Conservation (phyloP, 148 eudicot genomes). For the Polygonum aviculare region DNA sequence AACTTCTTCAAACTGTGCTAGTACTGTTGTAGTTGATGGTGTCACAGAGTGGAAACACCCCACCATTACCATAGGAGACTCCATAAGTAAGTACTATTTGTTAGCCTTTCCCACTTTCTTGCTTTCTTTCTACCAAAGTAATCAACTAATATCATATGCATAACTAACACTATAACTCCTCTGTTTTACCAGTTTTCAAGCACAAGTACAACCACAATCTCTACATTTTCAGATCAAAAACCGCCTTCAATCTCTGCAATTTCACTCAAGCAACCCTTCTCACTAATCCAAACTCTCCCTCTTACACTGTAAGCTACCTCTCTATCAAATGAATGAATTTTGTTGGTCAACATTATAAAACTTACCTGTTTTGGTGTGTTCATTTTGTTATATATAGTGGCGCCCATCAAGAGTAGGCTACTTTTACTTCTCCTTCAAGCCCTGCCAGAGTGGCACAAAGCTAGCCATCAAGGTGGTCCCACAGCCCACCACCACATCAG, state of each 20-base stretch:
- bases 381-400: neutral
- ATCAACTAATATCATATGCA: neutral
- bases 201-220: neutral
- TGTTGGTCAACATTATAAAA: no score
- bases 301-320: neutral
- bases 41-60: neutral
- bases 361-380: neutral
- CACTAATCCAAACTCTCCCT: neutral
- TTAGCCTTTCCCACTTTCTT: neutral
- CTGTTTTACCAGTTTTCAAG: neutral
- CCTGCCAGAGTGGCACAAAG: neutral
- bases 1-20: neutral
- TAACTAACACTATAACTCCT: neutral
- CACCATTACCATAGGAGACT: neutral
- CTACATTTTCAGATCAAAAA: neutral
- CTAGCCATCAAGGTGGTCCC: constrained; percentile 4
- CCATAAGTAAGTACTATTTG: neutral
- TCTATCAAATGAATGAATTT: neutral
- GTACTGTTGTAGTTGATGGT: neutral
- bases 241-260: neutral
- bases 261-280: neutral
- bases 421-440: neutral
- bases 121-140: neutral
- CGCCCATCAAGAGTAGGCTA: neutral
- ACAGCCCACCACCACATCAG: neutral